Conservation (phyloP, 1,284 basidiomycete genomes). For the Leccinum fallax region DNA sequence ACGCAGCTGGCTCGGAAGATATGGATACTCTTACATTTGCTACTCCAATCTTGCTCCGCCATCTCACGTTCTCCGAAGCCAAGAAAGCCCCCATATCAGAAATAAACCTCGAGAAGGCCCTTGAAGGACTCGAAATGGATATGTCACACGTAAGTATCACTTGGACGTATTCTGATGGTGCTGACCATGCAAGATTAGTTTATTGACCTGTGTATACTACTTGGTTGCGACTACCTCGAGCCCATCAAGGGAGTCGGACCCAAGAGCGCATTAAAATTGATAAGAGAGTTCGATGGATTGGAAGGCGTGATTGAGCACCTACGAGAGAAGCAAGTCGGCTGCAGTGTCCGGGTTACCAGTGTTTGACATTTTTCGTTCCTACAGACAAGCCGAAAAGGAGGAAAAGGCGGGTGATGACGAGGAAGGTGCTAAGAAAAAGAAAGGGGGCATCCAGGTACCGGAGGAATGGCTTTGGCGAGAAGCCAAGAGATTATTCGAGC, state of each 20-base stretch:
- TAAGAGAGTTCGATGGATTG: conserved; percentile 86
- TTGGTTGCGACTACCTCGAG: conserved; percentile 98
- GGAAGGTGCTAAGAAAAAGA: conserved; percentile 52
- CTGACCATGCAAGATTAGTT: conserved; percentile 58
- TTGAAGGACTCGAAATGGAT: conserved; percentile 88
- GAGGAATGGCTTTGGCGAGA: conserved; percentile 98
- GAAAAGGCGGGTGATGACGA: conserved; percentile 48
- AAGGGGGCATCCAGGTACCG: conserved; percentile 79
- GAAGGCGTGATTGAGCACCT: conserved; percentile 82
- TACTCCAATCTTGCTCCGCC: conserved; percentile 89
- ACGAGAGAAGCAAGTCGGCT: conserved; percentile 65
- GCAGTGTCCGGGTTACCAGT: neutral
- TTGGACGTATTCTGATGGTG: neutral
- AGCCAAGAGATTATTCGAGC: conserved; percentile 87
- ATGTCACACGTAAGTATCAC: conserved; percentile 76
- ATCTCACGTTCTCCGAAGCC: conserved; percentile 98
- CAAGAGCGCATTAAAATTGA: conserved; percentile 93
- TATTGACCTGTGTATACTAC: conserved; percentile 94
- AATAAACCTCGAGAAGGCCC: conserved; percentile 80
- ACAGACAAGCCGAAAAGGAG: conserved; percentile 54
- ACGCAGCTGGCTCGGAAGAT: conserved; percentile 97
- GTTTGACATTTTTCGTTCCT: conserved; percentile 2
- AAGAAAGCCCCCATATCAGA: conserved; percentile 98
- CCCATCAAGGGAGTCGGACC: conserved; percentile 95
- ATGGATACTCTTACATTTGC: conserved; percentile 99